phyloP scores from a whole-genome alignment of 2,329 filamentous ascomycete genomes.

The Colletotrichum lupini region DNA sequence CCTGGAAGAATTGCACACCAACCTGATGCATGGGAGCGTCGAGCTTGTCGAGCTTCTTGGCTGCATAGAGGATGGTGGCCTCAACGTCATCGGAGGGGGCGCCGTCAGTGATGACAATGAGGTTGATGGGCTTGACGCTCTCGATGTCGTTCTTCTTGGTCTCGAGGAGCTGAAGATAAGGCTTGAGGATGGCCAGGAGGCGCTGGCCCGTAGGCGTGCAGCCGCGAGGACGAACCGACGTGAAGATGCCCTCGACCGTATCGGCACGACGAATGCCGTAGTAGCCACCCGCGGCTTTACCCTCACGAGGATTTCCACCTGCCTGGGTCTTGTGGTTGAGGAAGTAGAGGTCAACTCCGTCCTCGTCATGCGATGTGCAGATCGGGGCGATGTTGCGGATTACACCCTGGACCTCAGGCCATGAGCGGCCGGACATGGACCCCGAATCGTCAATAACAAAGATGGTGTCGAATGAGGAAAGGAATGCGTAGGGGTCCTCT shows the following conservation, averaged over 20 bases:
- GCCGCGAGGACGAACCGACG: conserved; percentile 70
- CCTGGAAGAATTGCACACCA: conserved; percentile 96
- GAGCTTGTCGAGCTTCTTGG: conserved; percentile 75
- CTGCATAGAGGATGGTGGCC: conserved; percentile 72
- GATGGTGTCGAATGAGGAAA: conserved; percentile 84
- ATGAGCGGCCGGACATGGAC: conserved; percentile 82
- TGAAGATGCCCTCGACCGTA: conserved; percentile 77
- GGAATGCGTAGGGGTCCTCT: conserved; percentile 81
- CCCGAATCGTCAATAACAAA: conserved; percentile 94
- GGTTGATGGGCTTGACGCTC: conserved; percentile 80
- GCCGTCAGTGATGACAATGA: conserved; percentile 95
- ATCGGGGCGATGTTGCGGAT: conserved; percentile 82
- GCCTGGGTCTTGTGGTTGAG: conserved; percentile 73
- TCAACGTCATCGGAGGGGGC: conserved; percentile 83
- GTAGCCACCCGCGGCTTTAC: conserved; percentile 65
- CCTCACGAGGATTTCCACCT: conserved; percentile 42
- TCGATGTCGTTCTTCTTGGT: conserved; percentile 53
- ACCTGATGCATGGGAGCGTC: conserved; percentile 84
- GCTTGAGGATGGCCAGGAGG: conserved; percentile 76
- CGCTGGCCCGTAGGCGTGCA: conserved; percentile 81
- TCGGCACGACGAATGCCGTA: conserved; percentile 68
- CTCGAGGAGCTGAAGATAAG: conserved; percentile 68
- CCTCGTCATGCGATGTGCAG: conserved; percentile 80
- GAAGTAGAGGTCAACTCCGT: conserved; percentile 94
- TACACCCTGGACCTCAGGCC: conserved; percentile 78